Percentiles rank a stretch among this genome's conserved stretches.
Conservation (phyloP, 169 alveolate genomes). For the Plasmodium cynomolgi region DNA sequence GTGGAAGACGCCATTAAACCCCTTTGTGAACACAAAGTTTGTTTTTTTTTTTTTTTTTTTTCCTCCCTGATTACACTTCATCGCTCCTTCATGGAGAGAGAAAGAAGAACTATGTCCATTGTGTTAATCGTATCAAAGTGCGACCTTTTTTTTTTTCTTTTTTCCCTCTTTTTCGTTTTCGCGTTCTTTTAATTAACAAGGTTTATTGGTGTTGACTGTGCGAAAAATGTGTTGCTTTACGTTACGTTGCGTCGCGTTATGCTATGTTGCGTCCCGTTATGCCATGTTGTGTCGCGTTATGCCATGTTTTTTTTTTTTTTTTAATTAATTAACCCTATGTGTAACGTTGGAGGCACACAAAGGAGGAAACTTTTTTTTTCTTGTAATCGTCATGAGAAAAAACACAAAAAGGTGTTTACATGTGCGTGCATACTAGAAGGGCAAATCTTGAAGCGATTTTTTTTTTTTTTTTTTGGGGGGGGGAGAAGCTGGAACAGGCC, state of each 20-base stretch:
- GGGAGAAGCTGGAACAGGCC: not conserved
- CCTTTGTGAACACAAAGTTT: not conserved
- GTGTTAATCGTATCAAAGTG: not conserved
- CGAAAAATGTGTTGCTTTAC: not conserved
- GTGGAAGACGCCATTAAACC: not conserved
- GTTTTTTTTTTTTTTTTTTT: not conserved
- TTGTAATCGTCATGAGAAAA: not conserved
- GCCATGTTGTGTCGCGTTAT: too few species aligned
- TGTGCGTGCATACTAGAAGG: not conserved
- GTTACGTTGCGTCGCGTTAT: not conserved
- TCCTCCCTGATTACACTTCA: not conserved
- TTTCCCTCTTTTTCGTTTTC: not conserved
- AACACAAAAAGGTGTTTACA: not conserved
- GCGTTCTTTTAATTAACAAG: not conserved
- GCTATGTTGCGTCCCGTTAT: not conserved
- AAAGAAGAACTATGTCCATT: not conserved
- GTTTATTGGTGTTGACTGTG: not conserved
- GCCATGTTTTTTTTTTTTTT: not conserved
- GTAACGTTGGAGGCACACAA: not conserved
- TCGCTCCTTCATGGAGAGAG: not conserved
- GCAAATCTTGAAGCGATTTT: not conserved
- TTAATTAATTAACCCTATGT: conserved; percentile 15
- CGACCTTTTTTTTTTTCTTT: not conserved
- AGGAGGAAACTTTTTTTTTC: conserved; percentile 2
- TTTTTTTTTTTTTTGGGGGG: not conserved